phyloP scores from a whole-genome alignment of 768 basidiomycete genomes.

The Mycena rosella region DNA sequence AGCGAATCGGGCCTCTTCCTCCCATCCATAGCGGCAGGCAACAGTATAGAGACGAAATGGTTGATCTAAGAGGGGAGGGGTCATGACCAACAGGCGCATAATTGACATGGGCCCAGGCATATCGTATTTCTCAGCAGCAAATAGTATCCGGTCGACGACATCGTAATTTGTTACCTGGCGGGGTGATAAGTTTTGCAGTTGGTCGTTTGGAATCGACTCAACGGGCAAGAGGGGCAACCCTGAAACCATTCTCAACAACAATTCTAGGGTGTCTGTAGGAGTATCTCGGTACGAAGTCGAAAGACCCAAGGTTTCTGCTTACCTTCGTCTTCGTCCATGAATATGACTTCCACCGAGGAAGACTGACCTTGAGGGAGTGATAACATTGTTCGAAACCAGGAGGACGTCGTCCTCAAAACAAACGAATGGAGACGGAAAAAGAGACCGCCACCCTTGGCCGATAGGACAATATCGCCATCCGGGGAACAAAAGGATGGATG shows the following conservation, averaged over 20 bases:
- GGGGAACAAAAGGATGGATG: conserved; percentile 66
- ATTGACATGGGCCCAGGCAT: conserved; percentile 75
- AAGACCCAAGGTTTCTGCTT: neutral
- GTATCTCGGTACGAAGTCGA: neutral
- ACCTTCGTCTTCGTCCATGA: conserved; percentile 65
- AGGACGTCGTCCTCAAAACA: conserved; percentile 72
- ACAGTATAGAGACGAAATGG: conserved; percentile 67
- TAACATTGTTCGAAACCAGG: conserved; percentile 75
- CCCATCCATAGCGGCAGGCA: conserved; percentile 72
- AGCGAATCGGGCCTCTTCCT: conserved; percentile 64
- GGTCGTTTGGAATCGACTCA: too few relatives aligned
- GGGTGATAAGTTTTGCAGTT: too few relatives aligned
- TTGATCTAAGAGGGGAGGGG: conserved; percentile 61
- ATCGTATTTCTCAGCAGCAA: conserved; percentile 77
- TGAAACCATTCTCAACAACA: conserved; percentile 71
- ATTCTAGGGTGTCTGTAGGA: conserved; percentile 60
- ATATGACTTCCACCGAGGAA: conserved; percentile 52
- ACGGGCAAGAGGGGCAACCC: conserved; percentile 60
- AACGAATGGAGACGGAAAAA: conserved; percentile 71
- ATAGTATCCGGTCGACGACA: conserved; percentile 67
- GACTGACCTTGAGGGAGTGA: conserved; percentile 60
- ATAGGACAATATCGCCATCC: conserved; percentile 69
- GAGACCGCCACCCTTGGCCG: conserved; percentile 61
- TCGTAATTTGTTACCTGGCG: too few relatives aligned
- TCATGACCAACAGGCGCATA: conserved; percentile 68